These are phyloP conservation scores for Chiua virens DNA, from an alignment of 768 basidiomycete genomes.

Conservation along the genomic window DNA sequence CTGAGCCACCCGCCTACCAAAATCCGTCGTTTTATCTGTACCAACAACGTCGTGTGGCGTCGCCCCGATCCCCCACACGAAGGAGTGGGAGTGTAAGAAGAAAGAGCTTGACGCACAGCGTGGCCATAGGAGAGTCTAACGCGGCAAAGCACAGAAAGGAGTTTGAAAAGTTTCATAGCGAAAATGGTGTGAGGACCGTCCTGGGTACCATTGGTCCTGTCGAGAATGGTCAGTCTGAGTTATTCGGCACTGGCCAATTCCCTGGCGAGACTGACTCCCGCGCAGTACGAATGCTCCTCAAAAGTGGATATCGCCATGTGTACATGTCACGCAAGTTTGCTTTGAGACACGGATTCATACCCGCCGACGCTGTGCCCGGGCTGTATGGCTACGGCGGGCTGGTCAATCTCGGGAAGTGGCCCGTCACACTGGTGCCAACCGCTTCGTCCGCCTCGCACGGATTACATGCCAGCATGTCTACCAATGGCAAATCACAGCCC, in stretches of 20 bases:
- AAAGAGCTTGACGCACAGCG: constrained; percentile 35
- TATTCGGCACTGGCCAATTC: too few species aligned
- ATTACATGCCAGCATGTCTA: not conserved
- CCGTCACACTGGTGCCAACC: constrained; percentile 63
- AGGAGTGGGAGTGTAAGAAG: constrained; percentile 44
- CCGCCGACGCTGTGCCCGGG: constrained; percentile 82
- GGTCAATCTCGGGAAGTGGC: constrained; percentile 83
- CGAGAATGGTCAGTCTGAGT: constrained; percentile 59
- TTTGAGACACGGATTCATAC: constrained; percentile 82
- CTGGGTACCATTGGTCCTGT: constrained; percentile 91
- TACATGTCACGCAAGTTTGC: constrained; percentile 97
- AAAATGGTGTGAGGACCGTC: constrained; percentile 93
- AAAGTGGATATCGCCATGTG: constrained; percentile 87
- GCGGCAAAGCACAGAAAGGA: constrained; percentile 68
- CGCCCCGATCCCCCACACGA: constrained; percentile 32
- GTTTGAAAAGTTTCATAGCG: constrained; percentile 83
- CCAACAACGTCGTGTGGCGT: constrained; percentile 22
- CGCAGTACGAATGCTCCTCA: constrained; percentile 89
- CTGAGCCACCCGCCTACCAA: constrained; percentile 58
- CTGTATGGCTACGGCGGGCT: constrained; percentile 92
- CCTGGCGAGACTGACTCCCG: not conserved
- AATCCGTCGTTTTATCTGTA: constrained; percentile 76
- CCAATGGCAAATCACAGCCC: not conserved
- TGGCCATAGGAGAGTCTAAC: constrained; percentile 37
- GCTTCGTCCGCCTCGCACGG: not conserved